Evolutionary conservation across 495 filamentous ascomycete species (phyloP).

Genomic region (Hypoxylon subgilvum): DNA sequence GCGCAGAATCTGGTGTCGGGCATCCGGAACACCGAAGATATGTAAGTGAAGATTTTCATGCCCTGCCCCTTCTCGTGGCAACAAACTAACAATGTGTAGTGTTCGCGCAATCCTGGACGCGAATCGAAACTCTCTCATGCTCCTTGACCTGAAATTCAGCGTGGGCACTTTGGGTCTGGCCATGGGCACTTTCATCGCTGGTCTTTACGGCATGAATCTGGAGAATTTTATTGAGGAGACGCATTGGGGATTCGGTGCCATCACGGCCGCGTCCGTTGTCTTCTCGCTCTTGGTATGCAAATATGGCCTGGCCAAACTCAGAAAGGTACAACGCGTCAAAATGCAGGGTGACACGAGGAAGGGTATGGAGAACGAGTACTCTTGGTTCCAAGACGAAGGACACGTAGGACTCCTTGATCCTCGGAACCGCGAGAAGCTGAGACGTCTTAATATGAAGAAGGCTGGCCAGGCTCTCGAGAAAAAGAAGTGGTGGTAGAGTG

Average conservation of each 20-base stretch:
- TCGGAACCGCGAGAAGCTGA: conserved; percentile 53
- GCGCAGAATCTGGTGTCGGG: conserved; percentile 91
- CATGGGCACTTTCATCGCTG: conserved; percentile 90
- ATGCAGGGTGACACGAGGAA: conserved; percentile 64
- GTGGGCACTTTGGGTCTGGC: conserved; percentile 92
- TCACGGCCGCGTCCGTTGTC: conserved; percentile 71
- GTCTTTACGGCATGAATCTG: conserved; percentile 98
- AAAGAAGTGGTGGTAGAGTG: conserved; percentile 44
- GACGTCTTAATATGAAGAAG: conserved; percentile 55
- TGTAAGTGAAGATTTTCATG: conserved; percentile 61
- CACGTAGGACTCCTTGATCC: conserved; percentile 51
- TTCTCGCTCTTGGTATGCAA: conserved; percentile 77
- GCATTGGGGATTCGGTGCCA: conserved; percentile 80
- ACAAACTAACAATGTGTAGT: conserved; percentile 37
- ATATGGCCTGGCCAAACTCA: conserved; percentile 80
- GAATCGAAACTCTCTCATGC: conserved; percentile 98
- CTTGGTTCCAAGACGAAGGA: conserved; percentile 54
- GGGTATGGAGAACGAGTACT: conserved; percentile 40
- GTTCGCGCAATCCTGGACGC: conserved; percentile 97
- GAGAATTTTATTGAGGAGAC: conserved; percentile 98
- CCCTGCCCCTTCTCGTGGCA: no score
- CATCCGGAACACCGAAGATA: conserved; percentile 97
- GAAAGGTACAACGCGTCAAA: conserved; percentile 85
- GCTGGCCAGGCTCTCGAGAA: conserved; percentile 38
- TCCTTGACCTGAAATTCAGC: conserved; percentile 94